Percentiles rank a stretch among this genome's conserved stretches.
phyloP scores from a whole-genome alignment of 768 basidiomycete genomes.

The Suillus cothurnatus region DNA sequence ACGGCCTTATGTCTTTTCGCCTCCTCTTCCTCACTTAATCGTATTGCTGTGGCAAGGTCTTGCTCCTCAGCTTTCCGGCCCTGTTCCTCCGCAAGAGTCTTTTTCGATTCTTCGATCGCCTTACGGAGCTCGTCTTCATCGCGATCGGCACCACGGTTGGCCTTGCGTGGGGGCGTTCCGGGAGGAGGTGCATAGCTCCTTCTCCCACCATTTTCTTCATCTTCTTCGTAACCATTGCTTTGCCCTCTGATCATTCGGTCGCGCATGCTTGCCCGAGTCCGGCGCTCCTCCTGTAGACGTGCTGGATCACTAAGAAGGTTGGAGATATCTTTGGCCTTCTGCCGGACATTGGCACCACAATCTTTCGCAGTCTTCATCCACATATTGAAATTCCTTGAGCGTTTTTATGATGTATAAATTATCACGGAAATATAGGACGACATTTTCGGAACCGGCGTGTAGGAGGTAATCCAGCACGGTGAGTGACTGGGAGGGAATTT shows the following conservation, averaged over 20 bases:
- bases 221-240: constrained; percentile 42
- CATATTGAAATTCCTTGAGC: constrained; percentile 95
- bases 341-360: constrained; percentile 96
- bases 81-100: constrained; percentile 69
- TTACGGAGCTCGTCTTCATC: constrained; percentile 84
- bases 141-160: constrained; percentile 31
- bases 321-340: constrained; percentile 98
- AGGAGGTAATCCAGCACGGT: constrained; percentile 95
- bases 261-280: constrained; percentile 85
- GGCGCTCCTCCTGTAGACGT: constrained; percentile 84
- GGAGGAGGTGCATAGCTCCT: constrained; percentile 9
- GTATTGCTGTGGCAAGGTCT: constrained; percentile 83
- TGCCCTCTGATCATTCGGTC: constrained; percentile 86
- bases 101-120: constrained; percentile 92
- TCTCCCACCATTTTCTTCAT: constrained; percentile 29
- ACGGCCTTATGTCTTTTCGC: constrained; percentile 67
- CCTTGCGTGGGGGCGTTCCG: constrained; percentile 20
- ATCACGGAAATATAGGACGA: constrained; percentile 97
- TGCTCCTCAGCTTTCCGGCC: constrained; percentile 65
- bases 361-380: constrained; percentile 97
- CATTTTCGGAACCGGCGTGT: constrained; percentile 97
- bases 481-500: constrained; percentile 56
- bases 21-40: constrained; percentile 91
- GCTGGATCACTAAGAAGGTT: constrained; percentile 86
- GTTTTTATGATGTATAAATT: constrained; percentile 99